Evolutionary conservation across 768 basidiomycete species (phyloP), one percentile per base, ranked within the genome.

Genomic region (Amylocystis lapponica): DNA sequence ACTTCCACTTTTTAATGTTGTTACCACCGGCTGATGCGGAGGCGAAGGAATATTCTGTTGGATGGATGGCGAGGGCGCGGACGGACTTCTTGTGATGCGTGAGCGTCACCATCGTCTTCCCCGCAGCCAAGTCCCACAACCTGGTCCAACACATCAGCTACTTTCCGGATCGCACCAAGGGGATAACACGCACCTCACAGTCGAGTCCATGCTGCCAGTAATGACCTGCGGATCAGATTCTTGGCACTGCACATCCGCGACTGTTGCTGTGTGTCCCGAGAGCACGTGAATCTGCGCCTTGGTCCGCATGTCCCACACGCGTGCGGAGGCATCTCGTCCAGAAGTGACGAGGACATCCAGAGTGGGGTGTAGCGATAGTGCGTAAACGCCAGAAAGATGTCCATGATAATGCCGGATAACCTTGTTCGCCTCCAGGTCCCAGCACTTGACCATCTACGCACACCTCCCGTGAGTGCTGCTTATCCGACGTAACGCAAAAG

Each of bases 51-150:
- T 93, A 98, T 56, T 98, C 96, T 4, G 89, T 91, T 1, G 95
- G 95, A 60, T 97, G 94, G 43, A 99, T 83, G 4, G 95, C 87
- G 36, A 99, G 74, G 0, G 95, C 81, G 45, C 96, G 83, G 2
- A 99, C 92, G 12, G 88, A 91, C 65, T 99, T 99, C 67, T 98
- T 98, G 74, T 99, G 96, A 63, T 99, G 96, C n/a, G 96, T 99
- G 31, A 99, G 71, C 10, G 93, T 96, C 13, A 85, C 81, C 82
- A 89, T 88, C 21, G 94, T 92, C 65, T 97, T 98, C 27, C 96
- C 96, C 4, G 96, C 96, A 1, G 94, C 94, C 23, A 99, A 75
- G 61, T 98, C 96, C 96, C 96, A 99, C 35, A 99, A 66, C 33
- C 92, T 91, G 48, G 26, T 20, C 6, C 19, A 12, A 35, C 11